A percentile compares a stretch with the other conserved stretches of the same genome.
Conservation (phyloP, 345 rosid species). For the Cardamine occulta region DNA sequence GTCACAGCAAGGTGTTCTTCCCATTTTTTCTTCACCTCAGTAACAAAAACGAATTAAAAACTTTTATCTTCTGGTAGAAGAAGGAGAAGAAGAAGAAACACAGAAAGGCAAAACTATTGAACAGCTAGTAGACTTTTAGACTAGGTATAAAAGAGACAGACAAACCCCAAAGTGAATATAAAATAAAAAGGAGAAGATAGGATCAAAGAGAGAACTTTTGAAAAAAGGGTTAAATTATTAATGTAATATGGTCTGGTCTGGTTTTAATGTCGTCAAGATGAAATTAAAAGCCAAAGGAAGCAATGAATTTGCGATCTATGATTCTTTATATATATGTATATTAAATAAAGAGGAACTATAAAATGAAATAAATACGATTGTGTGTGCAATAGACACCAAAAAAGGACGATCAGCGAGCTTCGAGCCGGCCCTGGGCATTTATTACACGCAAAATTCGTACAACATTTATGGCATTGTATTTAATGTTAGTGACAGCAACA, state of each 20-base stretch:
- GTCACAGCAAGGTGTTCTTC: constrained; percentile 88
- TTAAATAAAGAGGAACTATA: background rate
- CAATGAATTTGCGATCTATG: constrained; percentile 20
- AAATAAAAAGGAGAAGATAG: constrained; percentile 24
- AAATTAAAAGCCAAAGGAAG: constrained; percentile 35
- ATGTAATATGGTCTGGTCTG: constrained; percentile 47
- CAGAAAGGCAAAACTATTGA: constrained; percentile 11
- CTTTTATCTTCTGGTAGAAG: background rate
- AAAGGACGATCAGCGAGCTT: constrained; percentile 60
- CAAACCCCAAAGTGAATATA: constrained; percentile 31
- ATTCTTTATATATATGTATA: background rate
- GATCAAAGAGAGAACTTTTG: constrained; percentile 39
- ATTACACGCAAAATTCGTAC: constrained; percentile 43
- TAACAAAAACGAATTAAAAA: constrained; percentile 10
- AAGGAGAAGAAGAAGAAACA: background rate
- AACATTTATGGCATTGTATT: constrained; percentile 33
- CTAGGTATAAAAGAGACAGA: constrained; percentile 30
- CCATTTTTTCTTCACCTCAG: constrained; percentile 54
- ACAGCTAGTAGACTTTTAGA: constrained; percentile 23
- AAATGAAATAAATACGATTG: constrained; percentile 39
- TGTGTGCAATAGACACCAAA: constrained; percentile 36
- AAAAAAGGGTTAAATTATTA: constrained; percentile 16
- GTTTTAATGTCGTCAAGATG: constrained; percentile 44
- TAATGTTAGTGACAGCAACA: constrained; percentile 43
- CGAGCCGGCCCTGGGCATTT: constrained; percentile 59